Evolutionary conservation across 352 stramenopile genomes (phyloP), one percentile per base, ranked within the genome.

Genomic region (Pythium vanterpoolii): DNA sequence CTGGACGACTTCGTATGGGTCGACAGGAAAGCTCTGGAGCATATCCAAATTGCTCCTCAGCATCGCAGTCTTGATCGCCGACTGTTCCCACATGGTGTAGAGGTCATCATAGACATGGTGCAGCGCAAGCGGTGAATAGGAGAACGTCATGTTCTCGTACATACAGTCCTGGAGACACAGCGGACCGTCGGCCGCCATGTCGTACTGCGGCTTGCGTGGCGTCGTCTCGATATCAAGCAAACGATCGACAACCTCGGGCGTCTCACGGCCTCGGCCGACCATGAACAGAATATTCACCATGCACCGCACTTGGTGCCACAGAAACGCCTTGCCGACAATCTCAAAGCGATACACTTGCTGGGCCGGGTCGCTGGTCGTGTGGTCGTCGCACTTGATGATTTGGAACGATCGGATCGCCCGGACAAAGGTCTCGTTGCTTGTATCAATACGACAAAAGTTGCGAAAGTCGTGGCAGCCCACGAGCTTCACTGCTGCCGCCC

Each of bases 271-370:
- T 14, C 87, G 78, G 10, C 97, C 98, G 42, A 99, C 83, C 30
- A 99, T 71, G 66, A 99, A 99, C 13, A 99, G 68, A 26, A 99
- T 81, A 4, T 96, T 77, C 31, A 98, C 95, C 75, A 99, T 99
- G 73, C 95, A 99, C 34, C 98, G 92, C 63, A 99, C 97, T 76
- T 99, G 98, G 80, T 99, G 98, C 98, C 98, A 99, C 56, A 99
- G 66, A 70, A 99, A 99, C 16, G 97, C 96, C 62, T 96, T 88
- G 1, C 97, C 98, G 31, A 83, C 68, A 19, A 95, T 81, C 69
- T 94, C 77, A 54, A 76, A 90, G 30, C 73, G 76, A 51, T 75
- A 93, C 73, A 89, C 79, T 57, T 94, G 79, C 42, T 89, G 76
- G 13, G 65, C 62, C 5, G 63, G 26, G 40, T 90, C 73, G 16